Evolutionary conservation across 768 basidiomycete genomes (phyloP).

Genomic region (Daedalea quercina): DNA sequence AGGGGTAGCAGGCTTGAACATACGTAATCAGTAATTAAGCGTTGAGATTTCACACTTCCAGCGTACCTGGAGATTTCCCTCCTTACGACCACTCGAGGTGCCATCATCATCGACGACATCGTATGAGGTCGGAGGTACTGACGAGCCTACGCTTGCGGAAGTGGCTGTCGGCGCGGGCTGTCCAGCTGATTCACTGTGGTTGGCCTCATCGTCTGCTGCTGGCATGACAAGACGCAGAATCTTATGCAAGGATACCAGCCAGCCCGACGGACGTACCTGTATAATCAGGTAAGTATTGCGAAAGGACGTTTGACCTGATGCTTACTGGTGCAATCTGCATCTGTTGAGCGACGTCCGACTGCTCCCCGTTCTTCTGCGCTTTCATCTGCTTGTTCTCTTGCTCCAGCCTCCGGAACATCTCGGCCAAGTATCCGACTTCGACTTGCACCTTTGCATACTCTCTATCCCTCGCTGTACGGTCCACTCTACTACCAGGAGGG

Average conservation of each 20-base stretch:
- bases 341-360: not conserved
- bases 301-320: too few relatives aligned
- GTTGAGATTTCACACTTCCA: not conserved
- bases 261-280: not conserved
- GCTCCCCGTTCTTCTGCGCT: not conserved
- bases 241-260: not conserved
- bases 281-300: not conserved
- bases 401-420: not conserved
- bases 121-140: not conserved
- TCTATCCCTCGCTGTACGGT: not conserved
- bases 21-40: not conserved
- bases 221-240: not conserved
- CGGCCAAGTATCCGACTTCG: conserved; percentile 1
- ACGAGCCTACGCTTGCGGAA: not conserved
- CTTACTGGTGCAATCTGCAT: not conserved
- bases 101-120: not conserved
- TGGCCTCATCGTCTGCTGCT: not conserved
- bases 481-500: not conserved
- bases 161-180: not conserved
- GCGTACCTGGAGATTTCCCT: not conserved
- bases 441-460: not conserved
- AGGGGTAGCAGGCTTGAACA: not conserved
- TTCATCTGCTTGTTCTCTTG: not conserved
- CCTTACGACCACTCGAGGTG: not conserved
- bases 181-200: not conserved